These are phyloP conservation scores for Backusella australiensis DNA, from an alignment of 192 early-diverging fungal species.

Conservation along the genomic window DNA sequence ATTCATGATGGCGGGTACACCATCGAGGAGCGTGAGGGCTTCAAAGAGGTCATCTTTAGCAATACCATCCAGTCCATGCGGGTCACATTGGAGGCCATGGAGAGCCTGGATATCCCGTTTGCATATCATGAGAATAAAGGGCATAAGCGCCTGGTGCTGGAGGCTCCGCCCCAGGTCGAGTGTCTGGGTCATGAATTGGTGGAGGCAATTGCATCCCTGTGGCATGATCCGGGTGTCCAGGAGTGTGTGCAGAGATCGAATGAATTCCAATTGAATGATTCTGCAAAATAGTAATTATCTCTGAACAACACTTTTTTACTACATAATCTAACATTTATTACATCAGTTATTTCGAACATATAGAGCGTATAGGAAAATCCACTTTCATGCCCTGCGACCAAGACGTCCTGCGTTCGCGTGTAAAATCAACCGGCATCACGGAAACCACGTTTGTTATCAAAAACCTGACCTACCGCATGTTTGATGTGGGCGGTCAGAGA, in stretches of 20 bases:
- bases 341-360: slow-evolving; percentile 86
- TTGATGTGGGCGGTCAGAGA: slow-evolving; percentile 97
- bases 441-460: slow-evolving; percentile 91
- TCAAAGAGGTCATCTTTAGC: slow-evolving; percentile 94
- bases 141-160: slow-evolving; percentile 72
- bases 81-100: slow-evolving; percentile 95
- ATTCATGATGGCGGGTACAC: slow-evolving; percentile 96
- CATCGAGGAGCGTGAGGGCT: slow-evolving; percentile 84
- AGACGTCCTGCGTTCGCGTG: slow-evolving; percentile 94
- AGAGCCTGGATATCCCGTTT: slow-evolving; percentile 73
- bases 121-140: slow-evolving; percentile 65
- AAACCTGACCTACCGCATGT: slow-evolving; percentile 92
- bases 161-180: slow-evolving; percentile 84
- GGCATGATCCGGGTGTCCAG: slow-evolving; percentile 82
- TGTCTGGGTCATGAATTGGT: slow-evolving; percentile 78
- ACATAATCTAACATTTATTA: background rate
- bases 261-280: slow-evolving; percentile 97
- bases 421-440: slow-evolving; percentile 97
- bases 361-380: slow-evolving; percentile 78
- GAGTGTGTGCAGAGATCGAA: slow-evolving; percentile 76
- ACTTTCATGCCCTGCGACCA: slow-evolving; percentile 91
- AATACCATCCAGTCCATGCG: slow-evolving; percentile 96
- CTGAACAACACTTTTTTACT: background rate
- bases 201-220: slow-evolving; percentile 76
- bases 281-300: slow-evolving; percentile 79